Evolutionary conservation across 2,329 filamentous ascomycete species (phyloP).

Genomic region (Polychaeton citri): DNA sequence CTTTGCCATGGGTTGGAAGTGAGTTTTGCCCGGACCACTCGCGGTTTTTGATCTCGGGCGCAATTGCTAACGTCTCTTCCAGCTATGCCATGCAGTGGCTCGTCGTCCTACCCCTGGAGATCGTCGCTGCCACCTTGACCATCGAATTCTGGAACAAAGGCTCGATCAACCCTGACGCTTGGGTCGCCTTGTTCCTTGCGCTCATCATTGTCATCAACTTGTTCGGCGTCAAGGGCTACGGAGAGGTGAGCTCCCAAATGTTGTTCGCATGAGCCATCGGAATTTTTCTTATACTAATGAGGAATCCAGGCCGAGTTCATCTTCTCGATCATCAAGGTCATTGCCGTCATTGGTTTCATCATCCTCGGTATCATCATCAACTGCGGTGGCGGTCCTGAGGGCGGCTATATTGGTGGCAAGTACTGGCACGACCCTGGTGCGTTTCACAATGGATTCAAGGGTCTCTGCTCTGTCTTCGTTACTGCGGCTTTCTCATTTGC

Average conservation of each 20-base stretch:
- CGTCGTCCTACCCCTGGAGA: constrained; percentile 20
- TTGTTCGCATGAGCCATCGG: neutral
- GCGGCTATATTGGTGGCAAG: constrained; percentile 45
- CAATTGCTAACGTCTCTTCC: neutral
- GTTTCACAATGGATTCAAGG: constrained; percentile 48
- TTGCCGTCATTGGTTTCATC: constrained; percentile 48
- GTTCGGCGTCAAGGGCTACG: constrained; percentile 22
- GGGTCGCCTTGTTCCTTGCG: constrained; percentile 21
- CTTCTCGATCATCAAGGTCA: constrained; percentile 23
- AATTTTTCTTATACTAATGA: constrained; percentile 1
- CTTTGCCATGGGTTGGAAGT: constrained; percentile 24
- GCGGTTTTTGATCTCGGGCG: too few species aligned
- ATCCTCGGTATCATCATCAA: constrained; percentile 49
- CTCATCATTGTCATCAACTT: constrained; percentile 19
- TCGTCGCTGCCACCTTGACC: constrained; percentile 19
- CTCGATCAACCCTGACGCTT: constrained; percentile 18
- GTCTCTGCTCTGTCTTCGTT: constrained; percentile 51
- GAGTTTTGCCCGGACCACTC: constrained; percentile 1
- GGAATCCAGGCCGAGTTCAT: constrained; percentile 18
- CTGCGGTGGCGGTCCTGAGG: constrained; percentile 41
- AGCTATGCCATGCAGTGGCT: constrained; percentile 23
- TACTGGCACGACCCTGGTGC: constrained; percentile 28
- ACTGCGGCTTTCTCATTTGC: constrained; percentile 51
- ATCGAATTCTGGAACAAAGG: constrained; percentile 18
- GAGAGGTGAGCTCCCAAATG: constrained; percentile 8